A percentile compares a stretch with the other conserved stretches of the same genome.
Evolutionary conservation across 2,329 filamentous ascomycete genomes (phyloP).

Genomic region (Paraphoma sp.): DNA sequence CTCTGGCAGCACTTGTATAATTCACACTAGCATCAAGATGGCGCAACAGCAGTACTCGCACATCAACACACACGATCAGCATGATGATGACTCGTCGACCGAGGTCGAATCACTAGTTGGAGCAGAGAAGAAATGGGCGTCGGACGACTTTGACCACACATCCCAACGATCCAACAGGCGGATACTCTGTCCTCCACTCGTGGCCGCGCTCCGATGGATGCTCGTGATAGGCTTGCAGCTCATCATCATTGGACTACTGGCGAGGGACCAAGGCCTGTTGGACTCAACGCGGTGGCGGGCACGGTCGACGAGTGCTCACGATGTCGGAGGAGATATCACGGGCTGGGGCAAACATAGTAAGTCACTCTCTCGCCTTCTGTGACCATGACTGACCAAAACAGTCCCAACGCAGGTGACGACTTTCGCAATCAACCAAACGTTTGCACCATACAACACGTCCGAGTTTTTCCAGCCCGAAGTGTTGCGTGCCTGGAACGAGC

Average conservation of each 20-base stretch:
- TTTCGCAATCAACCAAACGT: slow-evolving; percentile 45
- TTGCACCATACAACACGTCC: slow-evolving; percentile 43
- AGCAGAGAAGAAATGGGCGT: slow-evolving; percentile 34
- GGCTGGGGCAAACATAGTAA: slow-evolving; percentile 42
- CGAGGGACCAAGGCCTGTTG: slow-evolving; percentile 39
- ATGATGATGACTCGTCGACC: slow-evolving; percentile 41
- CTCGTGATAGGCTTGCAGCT: slow-evolving; percentile 40
- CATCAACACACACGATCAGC: slow-evolving; percentile 27
- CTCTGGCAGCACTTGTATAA: neutral
- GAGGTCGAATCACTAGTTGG: slow-evolving; percentile 43
- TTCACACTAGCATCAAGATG: slow-evolving; percentile 25
- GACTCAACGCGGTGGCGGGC: slow-evolving; percentile 23
- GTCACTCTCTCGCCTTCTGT: neutral
- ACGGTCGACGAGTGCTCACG: slow-evolving; percentile 31
- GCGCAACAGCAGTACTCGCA: slow-evolving; percentile 39
- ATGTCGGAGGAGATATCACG: slow-evolving; percentile 43
- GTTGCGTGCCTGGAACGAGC: slow-evolving; percentile 42
- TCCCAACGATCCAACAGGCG: slow-evolving; percentile 26
- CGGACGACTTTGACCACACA: slow-evolving; percentile 23
- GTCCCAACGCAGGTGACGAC: slow-evolving; percentile 42
- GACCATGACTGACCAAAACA: slow-evolving; percentile 10
- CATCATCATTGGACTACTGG: slow-evolving; percentile 37
- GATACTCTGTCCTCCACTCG: slow-evolving; percentile 14
- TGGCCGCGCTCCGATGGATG: slow-evolving; percentile 34
- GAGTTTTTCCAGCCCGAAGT: slow-evolving; percentile 44